Evolutionary conservation across 768 basidiomycete genomes (phyloP), one percentile per base, ranked within the genome.

Genomic region (Russula sp.): DNA sequence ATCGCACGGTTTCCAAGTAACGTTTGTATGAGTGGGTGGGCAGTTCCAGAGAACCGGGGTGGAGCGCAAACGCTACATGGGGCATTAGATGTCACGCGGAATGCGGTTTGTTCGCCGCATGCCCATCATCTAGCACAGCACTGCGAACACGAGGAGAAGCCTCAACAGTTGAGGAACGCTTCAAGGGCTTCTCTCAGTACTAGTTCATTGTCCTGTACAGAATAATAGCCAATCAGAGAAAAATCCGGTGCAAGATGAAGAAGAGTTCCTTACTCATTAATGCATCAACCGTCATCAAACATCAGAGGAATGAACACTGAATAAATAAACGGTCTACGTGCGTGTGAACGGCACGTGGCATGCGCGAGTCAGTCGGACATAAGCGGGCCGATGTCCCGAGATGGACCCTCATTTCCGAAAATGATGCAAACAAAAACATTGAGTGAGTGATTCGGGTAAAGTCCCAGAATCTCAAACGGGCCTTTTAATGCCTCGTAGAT

Each of bases 141-240:
- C 32, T 2, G 3, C n/a, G 8, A 62, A 22, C 42, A 62, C 32
- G 61, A 55, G 61, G 53, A 62, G 24, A 36, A 24, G 13, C 49
- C 16, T 11, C 32, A 24, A 24, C n/a, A 24, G 34, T 8, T n/a
- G n/a, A n/a, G n/a, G 28, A 16, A 51, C n/a, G 18, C 51, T 51
- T 20, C 26, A 16, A n/a, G 26, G 58, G 8, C 6, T 2, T 42
- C 40, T 10, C 28, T 42, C 3, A 8, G 13, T 32, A 1, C 34
- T 34, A 22, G 28, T 18, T n/a, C 30, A 5, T n/a, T 60, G 10
- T 14, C 58, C 59, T 51, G 13, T 14, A 13, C 28, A 53, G 24
- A 24, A 8, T 18, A n/a, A 52, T 30, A 3, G 28, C 18, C 38
- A n/a, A 22, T 18, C 50, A 28, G 34, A 22, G 18, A 28, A 3